Evolutionary conservation across 2,329 filamentous ascomycete species (phyloP).

Genomic region (Rutstroemia sp.): DNA sequence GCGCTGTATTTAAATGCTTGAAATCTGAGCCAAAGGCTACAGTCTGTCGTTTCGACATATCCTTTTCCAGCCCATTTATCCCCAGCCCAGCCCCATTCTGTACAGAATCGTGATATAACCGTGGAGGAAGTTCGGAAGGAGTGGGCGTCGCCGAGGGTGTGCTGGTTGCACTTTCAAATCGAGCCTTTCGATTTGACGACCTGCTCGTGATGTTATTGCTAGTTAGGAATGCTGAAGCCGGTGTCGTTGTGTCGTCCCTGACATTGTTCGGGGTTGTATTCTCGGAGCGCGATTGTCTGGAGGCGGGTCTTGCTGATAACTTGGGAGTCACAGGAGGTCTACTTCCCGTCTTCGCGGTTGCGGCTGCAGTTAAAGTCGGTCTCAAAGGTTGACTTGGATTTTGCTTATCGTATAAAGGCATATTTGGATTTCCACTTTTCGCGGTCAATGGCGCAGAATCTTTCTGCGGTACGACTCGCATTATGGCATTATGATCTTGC

Average conservation of each 20-base stretch:
- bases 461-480: conserved; percentile 33
- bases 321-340: conserved; percentile 53
- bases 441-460: conserved; percentile 17
- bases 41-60: conserved; percentile 22
- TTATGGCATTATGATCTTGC: conserved; percentile 37
- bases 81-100: conserved; percentile 28
- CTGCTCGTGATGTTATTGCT: conserved; percentile 67
- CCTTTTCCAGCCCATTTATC: conserved; percentile 22
- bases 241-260: conserved; percentile 45
- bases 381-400: conserved; percentile 47
- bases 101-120: conserved; percentile 16
- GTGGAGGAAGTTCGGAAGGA: conserved; percentile 19
- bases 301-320: conserved; percentile 35
- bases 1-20: conserved; percentile 22
- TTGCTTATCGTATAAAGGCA: conserved; percentile 44
- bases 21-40: conserved; percentile 37
- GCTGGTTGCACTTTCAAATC: conserved; percentile 59
- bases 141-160: conserved; percentile 47
- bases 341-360: conserved; percentile 46
- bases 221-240: conserved; percentile 49
- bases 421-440: conserved; percentile 26
- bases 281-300: conserved; percentile 33
- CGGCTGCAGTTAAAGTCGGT: conserved; percentile 52
- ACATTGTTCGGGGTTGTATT: conserved; percentile 18
- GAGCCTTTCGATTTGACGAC: conserved; percentile 64